Percentiles rank a stretch among this genome's conserved stretches.
phyloP scores from a whole-genome alignment of 2,329 filamentous ascomycete species.

The Aspergillus flavus region DNA sequence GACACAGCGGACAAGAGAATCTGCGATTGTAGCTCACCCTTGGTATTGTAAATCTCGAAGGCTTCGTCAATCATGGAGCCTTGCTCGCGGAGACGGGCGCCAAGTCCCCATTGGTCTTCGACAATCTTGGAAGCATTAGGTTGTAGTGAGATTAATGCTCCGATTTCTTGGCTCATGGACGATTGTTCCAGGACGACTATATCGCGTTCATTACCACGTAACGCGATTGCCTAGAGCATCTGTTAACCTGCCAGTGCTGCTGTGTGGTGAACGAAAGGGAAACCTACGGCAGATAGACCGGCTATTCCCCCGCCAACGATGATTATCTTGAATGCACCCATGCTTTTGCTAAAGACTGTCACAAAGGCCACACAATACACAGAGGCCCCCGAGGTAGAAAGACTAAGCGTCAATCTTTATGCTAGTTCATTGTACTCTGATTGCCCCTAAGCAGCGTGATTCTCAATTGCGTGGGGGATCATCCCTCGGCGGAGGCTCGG shows the following conservation, averaged over 20 bases:
- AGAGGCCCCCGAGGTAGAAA: neutral
- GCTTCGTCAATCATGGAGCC: constrained; percentile 26
- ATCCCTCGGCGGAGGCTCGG: neutral
- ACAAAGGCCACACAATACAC: neutral
- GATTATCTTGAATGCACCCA: constrained; percentile 44
- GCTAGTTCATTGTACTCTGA: neutral
- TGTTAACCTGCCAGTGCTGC: neutral
- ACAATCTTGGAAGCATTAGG: constrained; percentile 39
- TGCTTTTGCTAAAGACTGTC: neutral
- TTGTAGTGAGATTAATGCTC: constrained; percentile 51
- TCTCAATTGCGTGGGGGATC: neutral
- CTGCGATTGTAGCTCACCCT: constrained; percentile 21
- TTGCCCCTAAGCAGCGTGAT: neutral
- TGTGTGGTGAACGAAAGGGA: neutral
- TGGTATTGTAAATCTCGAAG: constrained; percentile 29
- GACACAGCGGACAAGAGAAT: constrained; percentile 20
- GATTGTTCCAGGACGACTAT: constrained; percentile 30
- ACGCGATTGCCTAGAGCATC: constrained; percentile 26
- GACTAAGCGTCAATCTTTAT: neutral
- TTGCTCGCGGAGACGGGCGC: neutral
- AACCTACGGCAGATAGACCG: constrained; percentile 31
- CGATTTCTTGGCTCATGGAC: constrained; percentile 42
- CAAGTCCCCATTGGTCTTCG: constrained; percentile 15
- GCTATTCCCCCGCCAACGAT: constrained; percentile 52
- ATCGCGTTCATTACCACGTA: constrained; percentile 22